Conservation (phyloP, 352 stramenopile species). For the Phytophthora megakarya region DNA sequence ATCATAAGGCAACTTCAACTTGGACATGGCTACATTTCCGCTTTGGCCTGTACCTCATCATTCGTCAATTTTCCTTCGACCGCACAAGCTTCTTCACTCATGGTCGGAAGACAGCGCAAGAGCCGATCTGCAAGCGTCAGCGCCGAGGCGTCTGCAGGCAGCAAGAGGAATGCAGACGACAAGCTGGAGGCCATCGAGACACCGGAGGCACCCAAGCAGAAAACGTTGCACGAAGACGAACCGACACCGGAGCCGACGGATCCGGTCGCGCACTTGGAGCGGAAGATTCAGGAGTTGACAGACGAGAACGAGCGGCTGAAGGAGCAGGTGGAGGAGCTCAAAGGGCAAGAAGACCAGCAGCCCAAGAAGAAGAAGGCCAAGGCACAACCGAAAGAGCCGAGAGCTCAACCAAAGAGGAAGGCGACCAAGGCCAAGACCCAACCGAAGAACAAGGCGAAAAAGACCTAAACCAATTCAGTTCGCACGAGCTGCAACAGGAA, state of each 20-base stretch:
- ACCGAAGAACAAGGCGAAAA: neutral
- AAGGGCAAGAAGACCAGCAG: neutral
- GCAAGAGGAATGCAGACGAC: constrained; percentile 8
- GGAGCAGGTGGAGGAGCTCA: constrained; percentile 21
- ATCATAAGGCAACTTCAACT: constrained; percentile 25
- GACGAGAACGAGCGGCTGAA: constrained; percentile 22
- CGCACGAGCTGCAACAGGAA: neutral
- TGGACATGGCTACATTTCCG: constrained; percentile 23
- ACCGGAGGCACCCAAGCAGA: constrained; percentile 7
- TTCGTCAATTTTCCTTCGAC: constrained; percentile 8
- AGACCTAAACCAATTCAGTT: neutral
- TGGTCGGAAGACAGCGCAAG: constrained; percentile 15
- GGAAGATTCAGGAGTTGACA: constrained; percentile 13
- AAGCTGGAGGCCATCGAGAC: constrained; percentile 4
- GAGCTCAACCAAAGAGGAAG: neutral
- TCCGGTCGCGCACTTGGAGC: constrained; percentile 13
- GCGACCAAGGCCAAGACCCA: neutral
- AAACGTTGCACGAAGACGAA: constrained; percentile 7
- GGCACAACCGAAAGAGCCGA: neutral
- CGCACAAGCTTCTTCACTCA: constrained; percentile 5
- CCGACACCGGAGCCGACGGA: constrained; percentile 14
- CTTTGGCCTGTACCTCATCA: neutral
- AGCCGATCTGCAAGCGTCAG: constrained; percentile 2
- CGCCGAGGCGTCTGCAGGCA: neutral
- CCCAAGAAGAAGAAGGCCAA: constrained; percentile 1